These are phyloP conservation scores for Coemansia biformis DNA, from an alignment of 192 early-diverging fungal genomes.

Conservation along the genomic window DNA sequence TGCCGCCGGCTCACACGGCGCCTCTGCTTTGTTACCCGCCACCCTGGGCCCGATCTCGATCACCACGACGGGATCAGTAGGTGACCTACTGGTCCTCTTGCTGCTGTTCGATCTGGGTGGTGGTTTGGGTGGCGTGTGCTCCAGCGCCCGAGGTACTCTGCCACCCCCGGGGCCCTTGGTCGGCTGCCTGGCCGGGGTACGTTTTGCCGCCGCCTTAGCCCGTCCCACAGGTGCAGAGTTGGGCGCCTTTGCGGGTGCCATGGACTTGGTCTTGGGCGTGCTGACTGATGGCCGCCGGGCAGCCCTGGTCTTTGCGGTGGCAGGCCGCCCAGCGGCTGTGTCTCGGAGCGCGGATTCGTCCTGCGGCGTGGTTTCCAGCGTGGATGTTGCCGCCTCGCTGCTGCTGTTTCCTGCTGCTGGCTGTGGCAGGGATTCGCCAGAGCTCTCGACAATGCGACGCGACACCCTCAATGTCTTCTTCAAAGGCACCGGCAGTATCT, in stretches of 20 bases:
- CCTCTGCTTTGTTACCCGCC: neutral
- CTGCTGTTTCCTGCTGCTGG: constrained; percentile 1
- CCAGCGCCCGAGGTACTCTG: neutral
- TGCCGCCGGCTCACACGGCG: no score
- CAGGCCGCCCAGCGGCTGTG: no score
- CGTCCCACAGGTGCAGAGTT: constrained; percentile 9
- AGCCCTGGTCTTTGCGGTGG: no score
- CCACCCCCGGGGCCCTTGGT: neutral
- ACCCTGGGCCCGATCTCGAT: neutral
- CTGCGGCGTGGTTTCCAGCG: neutral
- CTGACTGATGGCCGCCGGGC: no score
- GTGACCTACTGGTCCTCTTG: no score
- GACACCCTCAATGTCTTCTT: neutral
- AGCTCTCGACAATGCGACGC: constrained; percentile 20
- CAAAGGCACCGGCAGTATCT: neutral
- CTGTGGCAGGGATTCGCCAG: constrained; percentile 14
- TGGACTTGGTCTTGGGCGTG: neutral
- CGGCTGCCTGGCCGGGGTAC: neutral
- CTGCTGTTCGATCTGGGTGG: neutral
- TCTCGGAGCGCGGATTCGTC: no score
- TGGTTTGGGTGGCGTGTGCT: neutral
- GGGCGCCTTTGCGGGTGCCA: neutral
- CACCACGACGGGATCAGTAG: no score
- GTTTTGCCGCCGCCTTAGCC: neutral
- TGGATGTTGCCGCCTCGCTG: neutral